phyloP scores from a whole-genome alignment of 2,329 filamentous ascomycete species.

The Phialemoniopsis sp. region DNA sequence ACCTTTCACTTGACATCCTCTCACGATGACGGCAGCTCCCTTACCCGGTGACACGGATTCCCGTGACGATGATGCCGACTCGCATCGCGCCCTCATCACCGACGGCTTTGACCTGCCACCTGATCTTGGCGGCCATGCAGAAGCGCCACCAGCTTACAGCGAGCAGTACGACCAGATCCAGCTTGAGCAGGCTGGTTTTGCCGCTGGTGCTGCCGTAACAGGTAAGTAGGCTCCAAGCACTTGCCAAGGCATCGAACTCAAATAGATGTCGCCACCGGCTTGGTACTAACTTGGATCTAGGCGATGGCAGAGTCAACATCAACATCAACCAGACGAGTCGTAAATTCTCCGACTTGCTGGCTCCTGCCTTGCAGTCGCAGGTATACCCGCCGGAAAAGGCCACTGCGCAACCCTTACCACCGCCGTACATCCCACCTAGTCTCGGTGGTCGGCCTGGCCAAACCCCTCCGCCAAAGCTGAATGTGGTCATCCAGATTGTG shows the following conservation, averaged over 20 bases:
- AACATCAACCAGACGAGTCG: slow-evolving; percentile 69
- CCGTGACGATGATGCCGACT: slow-evolving; percentile 12
- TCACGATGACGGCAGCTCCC: slow-evolving; percentile 3
- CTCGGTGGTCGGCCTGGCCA: slow-evolving; percentile 61
- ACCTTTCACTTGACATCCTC: background rate
- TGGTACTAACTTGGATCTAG: slow-evolving; percentile 28
- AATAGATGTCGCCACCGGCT: too few relatives aligned
- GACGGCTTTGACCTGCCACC: slow-evolving; percentile 33
- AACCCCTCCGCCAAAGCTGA: slow-evolving; percentile 53
- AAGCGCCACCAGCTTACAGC: slow-evolving; percentile 55
- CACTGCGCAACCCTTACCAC: slow-evolving; percentile 39
- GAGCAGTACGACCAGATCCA: slow-evolving; percentile 51
- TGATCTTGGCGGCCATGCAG: slow-evolving; percentile 32
- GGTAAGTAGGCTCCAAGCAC: slow-evolving; percentile 31
- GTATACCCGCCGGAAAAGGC: slow-evolving; percentile 19
- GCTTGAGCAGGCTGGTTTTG: slow-evolving; percentile 58
- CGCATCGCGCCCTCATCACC: slow-evolving; percentile 18
- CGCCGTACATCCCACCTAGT: slow-evolving; percentile 69
- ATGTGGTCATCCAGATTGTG: slow-evolving; percentile 72
- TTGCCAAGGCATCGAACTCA: background rate
- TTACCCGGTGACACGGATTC: slow-evolving; percentile 12
- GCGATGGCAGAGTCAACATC: slow-evolving; percentile 76
- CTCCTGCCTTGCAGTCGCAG: slow-evolving; percentile 58
- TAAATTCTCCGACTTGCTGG: slow-evolving; percentile 62
- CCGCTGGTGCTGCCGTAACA: slow-evolving; percentile 56